Conservation (phyloP, 306 rosid species). For the Malus domestica region ASM211411v1 NC_041796.1:30660001-30660500, state of each 20-base stretch:
- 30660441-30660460: not conserved
- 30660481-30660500: not conserved
- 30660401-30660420: not conserved
- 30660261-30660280: too few relatives aligned
- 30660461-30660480: not conserved
- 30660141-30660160: not conserved
- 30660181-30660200: not conserved
- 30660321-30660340: not conserved
- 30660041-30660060: not conserved
- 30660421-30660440: not conserved
- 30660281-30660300: not conserved
- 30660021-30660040: not conserved
- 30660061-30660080: not conserved
- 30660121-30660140: not conserved
- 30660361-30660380: not conserved
- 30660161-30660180: not conserved
- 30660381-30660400: not conserved
- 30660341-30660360: not conserved
- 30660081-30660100: not conserved
- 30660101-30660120: not conserved
- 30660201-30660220: not conserved
- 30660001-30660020: not conserved
- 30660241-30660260: too few relatives aligned
- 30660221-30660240: not conserved
- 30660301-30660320: not conserved